Percentiles rank a stretch among this genome's conserved stretches.
Conservation (phyloP, 352 stramenopile species). For the Aphanomyces cochlioides region DNA sequence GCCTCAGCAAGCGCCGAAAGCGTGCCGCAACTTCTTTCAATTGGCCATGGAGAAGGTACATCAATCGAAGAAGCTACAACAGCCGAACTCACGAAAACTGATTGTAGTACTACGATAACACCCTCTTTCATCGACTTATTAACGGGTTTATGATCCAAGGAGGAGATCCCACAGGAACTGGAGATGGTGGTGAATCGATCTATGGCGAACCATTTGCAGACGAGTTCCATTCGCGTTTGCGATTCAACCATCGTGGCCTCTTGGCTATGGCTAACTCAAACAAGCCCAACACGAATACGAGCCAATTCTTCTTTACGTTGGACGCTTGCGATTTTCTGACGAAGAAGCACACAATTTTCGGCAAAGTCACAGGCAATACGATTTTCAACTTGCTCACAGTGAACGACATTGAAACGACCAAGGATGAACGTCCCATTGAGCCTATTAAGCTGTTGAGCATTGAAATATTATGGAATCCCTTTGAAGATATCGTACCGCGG, state of each 20-base stretch:
- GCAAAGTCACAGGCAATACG: conserved; percentile 92
- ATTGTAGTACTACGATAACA: conserved; percentile 92
- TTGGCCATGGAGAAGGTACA: conserved; percentile 80
- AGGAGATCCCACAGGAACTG: conserved; percentile 86
- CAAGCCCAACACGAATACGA: conserved; percentile 82
- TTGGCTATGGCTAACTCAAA: conserved; percentile 92
- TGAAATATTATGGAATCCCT: conserved; percentile 94
- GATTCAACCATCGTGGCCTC: conserved; percentile 95
- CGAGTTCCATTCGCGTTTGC: conserved; percentile 92
- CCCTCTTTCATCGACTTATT: conserved; percentile 95
- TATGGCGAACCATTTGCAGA: conserved; percentile 78
- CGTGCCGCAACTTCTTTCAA: conserved; percentile 92
- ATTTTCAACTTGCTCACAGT: conserved; percentile 97
- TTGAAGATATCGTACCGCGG: conserved; percentile 91
- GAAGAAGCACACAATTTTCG: conserved; percentile 94
- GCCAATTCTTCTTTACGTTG: conserved; percentile 98
- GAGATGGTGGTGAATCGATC: conserved; percentile 76
- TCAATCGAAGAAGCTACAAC: neutral
- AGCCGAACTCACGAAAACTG: neutral
- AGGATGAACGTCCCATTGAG: conserved; percentile 71
- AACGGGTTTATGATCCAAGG: conserved; percentile 95
- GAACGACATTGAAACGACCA: conserved; percentile 82
- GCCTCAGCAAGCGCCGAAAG: conserved; percentile 94
- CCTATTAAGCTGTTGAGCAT: conserved; percentile 72
- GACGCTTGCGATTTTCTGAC: conserved; percentile 93